Conservation (phyloP, 306 rosid species). For the Bauhinia variegata region DNA sequence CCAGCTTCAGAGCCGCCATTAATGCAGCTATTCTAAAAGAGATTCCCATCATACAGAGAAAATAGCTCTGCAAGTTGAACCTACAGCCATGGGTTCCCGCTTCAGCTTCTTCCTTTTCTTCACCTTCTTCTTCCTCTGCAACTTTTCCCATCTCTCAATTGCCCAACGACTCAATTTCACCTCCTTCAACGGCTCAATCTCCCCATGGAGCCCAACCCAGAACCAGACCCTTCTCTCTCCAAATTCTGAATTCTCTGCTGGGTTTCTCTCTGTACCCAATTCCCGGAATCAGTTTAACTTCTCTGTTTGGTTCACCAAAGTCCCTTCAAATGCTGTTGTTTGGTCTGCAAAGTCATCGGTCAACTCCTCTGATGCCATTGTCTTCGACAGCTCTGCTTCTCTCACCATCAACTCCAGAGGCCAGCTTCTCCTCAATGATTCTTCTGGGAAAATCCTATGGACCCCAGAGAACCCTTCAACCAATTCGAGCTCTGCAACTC, state of each 20-base stretch:
- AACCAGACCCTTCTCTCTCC: constrained; percentile 52
- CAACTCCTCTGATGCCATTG: constrained; percentile 9
- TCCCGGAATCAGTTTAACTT: constrained; percentile 47
- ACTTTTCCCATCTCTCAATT: constrained; percentile 37
- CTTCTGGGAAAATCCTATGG: constrained; percentile 35
- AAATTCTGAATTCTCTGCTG: constrained; percentile 61
- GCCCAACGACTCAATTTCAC: constrained; percentile 39
- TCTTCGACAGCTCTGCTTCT: constrained; percentile 9
- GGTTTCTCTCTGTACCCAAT: constrained; percentile 43
- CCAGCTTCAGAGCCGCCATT: constrained; percentile 30
- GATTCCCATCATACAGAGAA: neutral
- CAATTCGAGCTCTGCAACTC: constrained; percentile 41
- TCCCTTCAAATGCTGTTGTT: constrained; percentile 39
- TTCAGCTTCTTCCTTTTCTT: too few species aligned
- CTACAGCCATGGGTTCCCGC: constrained; percentile 29
- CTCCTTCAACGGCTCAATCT: constrained; percentile 47
- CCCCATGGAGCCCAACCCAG: constrained; percentile 58
- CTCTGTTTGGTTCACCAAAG: constrained; percentile 58
- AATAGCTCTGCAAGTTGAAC: neutral
- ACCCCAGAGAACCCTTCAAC: neutral
- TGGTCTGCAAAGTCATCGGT: constrained; percentile 46
- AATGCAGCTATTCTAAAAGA: neutral
- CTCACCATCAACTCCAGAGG: constrained; percentile 51
- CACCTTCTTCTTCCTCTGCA: constrained; percentile 31
- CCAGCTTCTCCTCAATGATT: constrained; percentile 42